A percentile compares a stretch with the other conserved stretches of the same genome.
Conservation (phyloP, 2,329 filamentous ascomycete species). For the Coleophoma crateriformis region DNA sequence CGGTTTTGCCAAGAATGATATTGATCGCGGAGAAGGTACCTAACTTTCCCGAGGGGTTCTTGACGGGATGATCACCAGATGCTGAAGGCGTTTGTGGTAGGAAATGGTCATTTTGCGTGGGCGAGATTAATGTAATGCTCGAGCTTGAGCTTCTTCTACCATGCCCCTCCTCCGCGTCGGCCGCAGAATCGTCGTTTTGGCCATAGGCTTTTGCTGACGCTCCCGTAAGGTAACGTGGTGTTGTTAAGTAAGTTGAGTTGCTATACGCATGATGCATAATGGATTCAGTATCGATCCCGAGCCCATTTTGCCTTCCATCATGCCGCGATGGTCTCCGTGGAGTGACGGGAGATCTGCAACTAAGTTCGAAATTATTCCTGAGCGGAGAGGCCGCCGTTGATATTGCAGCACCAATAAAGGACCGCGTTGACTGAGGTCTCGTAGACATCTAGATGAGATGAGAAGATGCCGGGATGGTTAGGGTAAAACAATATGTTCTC, state of each 20-base stretch:
- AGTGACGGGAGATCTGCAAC: constrained; percentile 27
- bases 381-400: constrained; percentile 24
- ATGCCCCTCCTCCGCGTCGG: background rate
- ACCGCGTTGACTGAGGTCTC: constrained; percentile 7
- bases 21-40: constrained; percentile 31
- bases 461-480: too few relatives aligned
- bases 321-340: constrained; percentile 10
- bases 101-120: constrained; percentile 8
- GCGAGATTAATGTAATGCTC: constrained; percentile 11
- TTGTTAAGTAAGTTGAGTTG: constrained; percentile 17
- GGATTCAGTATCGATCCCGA: constrained; percentile 8
- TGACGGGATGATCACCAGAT: constrained; percentile 1
- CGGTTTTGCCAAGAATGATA: constrained; percentile 31
- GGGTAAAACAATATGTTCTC: background rate
- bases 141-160: constrained; percentile 11
- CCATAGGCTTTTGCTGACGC: constrained; percentile 2
- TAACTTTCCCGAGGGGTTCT: constrained; percentile 21
- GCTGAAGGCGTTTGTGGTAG: constrained; percentile 13
- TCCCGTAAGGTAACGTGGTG: constrained; percentile 16
- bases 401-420: constrained; percentile 16
- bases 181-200: background rate
- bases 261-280: constrained; percentile 9
- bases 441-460: constrained; percentile 5
- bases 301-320: constrained; percentile 3
- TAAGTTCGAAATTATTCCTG: constrained; percentile 24